Evolutionary conservation across 2,329 filamentous ascomycete species (phyloP).

Genomic region (Claviceps digitariae): DNA sequence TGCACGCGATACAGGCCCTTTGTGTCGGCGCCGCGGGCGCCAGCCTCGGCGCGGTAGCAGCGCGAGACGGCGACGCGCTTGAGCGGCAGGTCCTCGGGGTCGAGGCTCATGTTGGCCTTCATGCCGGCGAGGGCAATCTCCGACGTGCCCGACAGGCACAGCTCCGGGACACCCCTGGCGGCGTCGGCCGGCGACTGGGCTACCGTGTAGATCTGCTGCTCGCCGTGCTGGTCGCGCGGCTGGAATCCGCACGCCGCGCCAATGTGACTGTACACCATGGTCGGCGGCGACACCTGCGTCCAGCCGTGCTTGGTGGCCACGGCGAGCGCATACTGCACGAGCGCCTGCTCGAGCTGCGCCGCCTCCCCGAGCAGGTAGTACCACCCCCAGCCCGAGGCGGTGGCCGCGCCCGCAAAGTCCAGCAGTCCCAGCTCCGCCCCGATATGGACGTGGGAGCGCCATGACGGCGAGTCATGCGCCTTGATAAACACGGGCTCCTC

Average conservation of each 20-base stretch:
- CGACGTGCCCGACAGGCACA: conserved; percentile 74
- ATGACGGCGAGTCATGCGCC: conserved; percentile 24
- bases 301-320: conserved; percentile 63
- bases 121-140: conserved; percentile 92
- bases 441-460: conserved; percentile 73
- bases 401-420: conserved; percentile 71
- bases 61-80: conserved; percentile 74
- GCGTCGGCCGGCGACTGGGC: conserved; percentile 51
- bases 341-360: conserved; percentile 85
- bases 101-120: conserved; percentile 61
- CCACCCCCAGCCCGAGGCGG: conserved; percentile 92
- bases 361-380: conserved; percentile 92
- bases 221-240: conserved; percentile 76
- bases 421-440: conserved; percentile 77
- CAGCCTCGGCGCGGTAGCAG: conserved; percentile 94
- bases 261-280: conserved; percentile 83
- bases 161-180: conserved; percentile 48
- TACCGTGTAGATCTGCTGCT: conserved; percentile 82
- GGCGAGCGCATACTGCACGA: conserved; percentile 72
- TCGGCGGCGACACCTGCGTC: conserved; percentile 71
- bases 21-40: conserved; percentile 75
- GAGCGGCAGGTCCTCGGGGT: conserved; percentile 53
- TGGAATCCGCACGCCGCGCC: conserved; percentile 87
- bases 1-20: conserved; percentile 95
- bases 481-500: conserved; percentile 35